Conservation (phyloP, 805 yeast species). For the Isabelozyma gotoi region DNA sequence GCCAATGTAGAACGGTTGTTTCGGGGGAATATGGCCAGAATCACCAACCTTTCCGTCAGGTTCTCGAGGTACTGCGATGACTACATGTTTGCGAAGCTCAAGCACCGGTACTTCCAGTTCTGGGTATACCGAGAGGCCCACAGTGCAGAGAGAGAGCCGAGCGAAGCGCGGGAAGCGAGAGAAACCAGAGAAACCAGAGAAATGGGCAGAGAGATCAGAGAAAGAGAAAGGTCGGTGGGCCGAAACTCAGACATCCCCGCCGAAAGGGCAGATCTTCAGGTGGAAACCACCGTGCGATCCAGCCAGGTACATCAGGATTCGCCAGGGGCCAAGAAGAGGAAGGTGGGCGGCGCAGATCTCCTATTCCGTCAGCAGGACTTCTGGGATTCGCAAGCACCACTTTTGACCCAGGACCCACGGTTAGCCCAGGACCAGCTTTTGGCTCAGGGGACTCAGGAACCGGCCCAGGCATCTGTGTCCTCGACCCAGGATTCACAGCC, state of each 20-base stretch:
- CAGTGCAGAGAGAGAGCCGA: background rate
- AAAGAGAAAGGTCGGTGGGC: too few relatives aligned
- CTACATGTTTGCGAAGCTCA: slow-evolving; percentile 2
- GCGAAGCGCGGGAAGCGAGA: too few relatives aligned
- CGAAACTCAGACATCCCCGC: too few relatives aligned
- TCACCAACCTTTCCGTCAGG: background rate
- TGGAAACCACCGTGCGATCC: slow-evolving; percentile 3
- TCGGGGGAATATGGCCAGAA: background rate
- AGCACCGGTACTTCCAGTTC: slow-evolving; percentile 1
- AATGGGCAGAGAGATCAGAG: too few relatives aligned
- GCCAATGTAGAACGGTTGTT: background rate
- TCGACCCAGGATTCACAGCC: background rate
- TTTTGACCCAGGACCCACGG: background rate
- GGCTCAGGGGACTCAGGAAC: too few relatives aligned
- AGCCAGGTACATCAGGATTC: slow-evolving; percentile 8
- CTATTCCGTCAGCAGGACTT: background rate
- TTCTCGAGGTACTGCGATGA: background rate
- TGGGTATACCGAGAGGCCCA: background rate
- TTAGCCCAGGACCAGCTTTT: too few relatives aligned
- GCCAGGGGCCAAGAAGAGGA: slow-evolving; percentile 6
- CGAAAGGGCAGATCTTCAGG: slow-evolving; percentile 1
- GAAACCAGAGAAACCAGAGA: too few relatives aligned
- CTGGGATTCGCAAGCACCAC: slow-evolving; percentile 1
- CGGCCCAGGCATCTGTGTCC: too few relatives aligned
- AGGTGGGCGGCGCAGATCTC: background rate